These are phyloP conservation scores for Smithsoniella earleae DNA, from an alignment of 163 green algal species.

Conservation along the genomic window DNA sequence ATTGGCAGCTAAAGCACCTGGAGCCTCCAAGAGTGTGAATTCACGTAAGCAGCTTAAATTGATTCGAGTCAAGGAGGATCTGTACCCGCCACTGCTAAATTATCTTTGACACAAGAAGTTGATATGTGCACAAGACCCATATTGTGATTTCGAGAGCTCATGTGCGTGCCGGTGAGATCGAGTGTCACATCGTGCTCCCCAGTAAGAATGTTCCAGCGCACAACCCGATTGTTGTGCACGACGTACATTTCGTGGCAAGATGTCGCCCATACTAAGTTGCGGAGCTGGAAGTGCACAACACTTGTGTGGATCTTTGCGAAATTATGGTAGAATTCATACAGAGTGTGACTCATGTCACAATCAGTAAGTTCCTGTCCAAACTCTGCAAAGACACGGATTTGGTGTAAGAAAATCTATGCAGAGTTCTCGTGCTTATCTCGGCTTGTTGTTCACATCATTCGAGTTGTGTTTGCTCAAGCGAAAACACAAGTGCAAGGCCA, in stretches of 20 bases:
- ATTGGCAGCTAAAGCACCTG: no score
- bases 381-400: constrained; percentile 35
- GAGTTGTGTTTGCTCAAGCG: neutral
- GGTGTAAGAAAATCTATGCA: constrained; percentile 31
- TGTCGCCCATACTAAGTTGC: constrained; percentile 77
- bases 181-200: neutral
- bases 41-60: neutral
- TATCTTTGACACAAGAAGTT: constrained; percentile 50
- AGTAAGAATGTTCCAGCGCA: constrained; percentile 54
- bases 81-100: constrained; percentile 47
- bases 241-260: constrained; percentile 69
- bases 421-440: constrained; percentile 3
- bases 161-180: neutral
- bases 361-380: neutral
- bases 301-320: constrained; percentile 33
- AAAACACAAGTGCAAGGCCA: neutral
- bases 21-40: no score
- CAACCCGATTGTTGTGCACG: constrained; percentile 60
- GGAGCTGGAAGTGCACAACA: constrained; percentile 51
- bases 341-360: neutral
- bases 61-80: neutral
- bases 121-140: constrained; percentile 32
- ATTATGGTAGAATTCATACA: constrained; percentile 13
- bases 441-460: neutral
- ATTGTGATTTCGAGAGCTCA: neutral